A percentile compares a stretch with the other conserved stretches of the same genome.
Evolutionary conservation across 2,329 filamentous ascomycete genomes (phyloP).

Genomic region (Hymenotorrendiella dingleyae): DNA sequence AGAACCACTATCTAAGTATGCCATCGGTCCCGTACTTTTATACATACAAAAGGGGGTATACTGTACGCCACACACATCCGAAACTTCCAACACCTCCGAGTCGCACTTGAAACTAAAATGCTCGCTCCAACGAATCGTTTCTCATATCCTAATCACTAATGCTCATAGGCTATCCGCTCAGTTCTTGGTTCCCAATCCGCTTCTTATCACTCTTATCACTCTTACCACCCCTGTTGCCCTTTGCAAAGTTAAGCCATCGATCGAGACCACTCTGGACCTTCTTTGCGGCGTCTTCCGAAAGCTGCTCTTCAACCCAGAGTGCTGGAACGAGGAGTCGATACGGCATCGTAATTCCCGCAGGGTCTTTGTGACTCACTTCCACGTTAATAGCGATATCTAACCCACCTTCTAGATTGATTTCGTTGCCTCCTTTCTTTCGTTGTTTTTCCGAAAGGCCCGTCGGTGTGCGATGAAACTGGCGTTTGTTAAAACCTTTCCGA

Average conservation of each 20-base stretch:
- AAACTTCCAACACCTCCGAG: too few relatives aligned
- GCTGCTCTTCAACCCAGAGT: conserved; percentile 47
- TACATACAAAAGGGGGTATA: too few relatives aligned
- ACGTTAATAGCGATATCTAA: conserved; percentile 85
- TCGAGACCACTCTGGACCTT: conserved; percentile 13
- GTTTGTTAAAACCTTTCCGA: conserved; percentile 11
- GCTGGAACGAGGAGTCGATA: conserved; percentile 83
- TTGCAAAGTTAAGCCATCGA: conserved; percentile 16
- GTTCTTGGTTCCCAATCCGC: too few relatives aligned
- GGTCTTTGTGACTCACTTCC: conserved; percentile 80
- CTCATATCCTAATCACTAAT: too few relatives aligned
- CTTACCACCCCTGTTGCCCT: conserved; percentile 4
- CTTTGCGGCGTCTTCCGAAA: conserved; percentile 6
- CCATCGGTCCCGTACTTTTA: too few relatives aligned
- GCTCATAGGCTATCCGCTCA: too few relatives aligned
- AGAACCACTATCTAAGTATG: too few relatives aligned
- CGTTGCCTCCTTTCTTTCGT: conserved; percentile 46
- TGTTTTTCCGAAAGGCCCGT: conserved; percentile 62
- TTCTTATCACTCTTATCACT: not conserved
- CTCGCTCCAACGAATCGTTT: too few relatives aligned
- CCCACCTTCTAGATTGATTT: conserved; percentile 74
- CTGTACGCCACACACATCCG: too few relatives aligned
- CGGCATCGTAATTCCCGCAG: conserved; percentile 78
- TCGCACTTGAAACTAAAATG: too few relatives aligned
- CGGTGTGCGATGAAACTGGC: conserved; percentile 59